Evolutionary conservation across 257 asterid genomes (phyloP).

Genomic region (Prunella vulgaris): DNA sequence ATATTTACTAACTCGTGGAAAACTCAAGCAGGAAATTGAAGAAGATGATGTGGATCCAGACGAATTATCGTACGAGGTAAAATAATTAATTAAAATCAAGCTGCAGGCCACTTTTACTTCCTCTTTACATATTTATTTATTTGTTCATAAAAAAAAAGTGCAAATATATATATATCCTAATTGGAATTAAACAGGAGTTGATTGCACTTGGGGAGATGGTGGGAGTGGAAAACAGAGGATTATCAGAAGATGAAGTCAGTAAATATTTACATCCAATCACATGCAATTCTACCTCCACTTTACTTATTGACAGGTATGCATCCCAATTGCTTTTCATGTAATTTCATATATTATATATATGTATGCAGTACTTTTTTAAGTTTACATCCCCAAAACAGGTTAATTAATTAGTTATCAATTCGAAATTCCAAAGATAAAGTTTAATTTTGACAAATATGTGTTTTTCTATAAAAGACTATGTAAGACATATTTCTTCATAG

Average conservation of each 20-base stretch:
- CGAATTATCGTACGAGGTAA: constrained; percentile 58
- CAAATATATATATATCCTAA: not conserved
- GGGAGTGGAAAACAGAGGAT: constrained; percentile 60
- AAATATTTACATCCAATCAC: constrained; percentile 35
- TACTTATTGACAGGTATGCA: constrained; percentile 41
- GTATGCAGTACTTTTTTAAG: no score
- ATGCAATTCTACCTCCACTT: constrained; percentile 30
- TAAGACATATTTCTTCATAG: no score
- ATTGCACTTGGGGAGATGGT: constrained; percentile 64
- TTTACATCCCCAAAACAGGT: no score
- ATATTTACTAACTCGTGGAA: not conserved
- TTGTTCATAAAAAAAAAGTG: not conserved
- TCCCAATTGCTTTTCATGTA: not conserved
- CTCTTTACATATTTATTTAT: no score
- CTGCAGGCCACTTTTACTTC: no score
- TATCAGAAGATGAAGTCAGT: constrained; percentile 44
- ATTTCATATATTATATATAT: not conserved
- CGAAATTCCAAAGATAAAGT: no score
- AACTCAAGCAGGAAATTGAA: constrained; percentile 35
- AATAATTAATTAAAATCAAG: not conserved
- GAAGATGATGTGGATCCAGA: constrained; percentile 68
- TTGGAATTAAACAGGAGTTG: constrained; percentile 39
- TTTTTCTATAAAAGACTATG: no score
- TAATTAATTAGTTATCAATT: no score
- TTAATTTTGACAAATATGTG: no score